Percentiles rank a stretch among this genome's conserved stretches.
These are phyloP conservation scores for Candida succiphila DNA, from an alignment of 805 yeast species.

Conservation along the genomic window DNA sequence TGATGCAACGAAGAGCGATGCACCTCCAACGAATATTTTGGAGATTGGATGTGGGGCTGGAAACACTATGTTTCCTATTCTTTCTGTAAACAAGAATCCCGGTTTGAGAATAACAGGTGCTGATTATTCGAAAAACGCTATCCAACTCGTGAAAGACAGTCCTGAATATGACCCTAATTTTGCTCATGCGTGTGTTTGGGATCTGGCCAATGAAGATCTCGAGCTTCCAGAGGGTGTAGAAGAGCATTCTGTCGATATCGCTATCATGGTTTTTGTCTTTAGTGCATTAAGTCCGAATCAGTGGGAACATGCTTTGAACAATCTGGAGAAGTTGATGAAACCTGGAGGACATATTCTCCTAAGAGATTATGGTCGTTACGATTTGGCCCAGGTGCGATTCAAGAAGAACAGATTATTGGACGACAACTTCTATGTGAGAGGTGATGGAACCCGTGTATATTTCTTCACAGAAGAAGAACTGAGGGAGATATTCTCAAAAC, in stretches of 20 bases:
- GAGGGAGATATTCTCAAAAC: constrained; percentile 54
- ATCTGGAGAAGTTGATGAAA: constrained; percentile 62
- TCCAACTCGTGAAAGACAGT: constrained; percentile 66
- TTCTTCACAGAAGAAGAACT: constrained; percentile 94
- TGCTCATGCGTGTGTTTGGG: constrained; percentile 92
- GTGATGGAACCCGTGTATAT: constrained; percentile 96
- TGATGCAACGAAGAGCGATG: constrained; percentile 62
- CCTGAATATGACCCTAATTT: constrained; percentile 47
- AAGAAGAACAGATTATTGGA: constrained; percentile 80
- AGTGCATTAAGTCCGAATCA: constrained; percentile 88
- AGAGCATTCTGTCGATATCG: constrained; percentile 75
- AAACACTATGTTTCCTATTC: constrained; percentile 86
- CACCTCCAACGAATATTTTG: constrained; percentile 63
- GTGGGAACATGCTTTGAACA: constrained; percentile 75
- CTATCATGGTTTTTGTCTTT: constrained; percentile 92
- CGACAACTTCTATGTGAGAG: constrained; percentile 91
- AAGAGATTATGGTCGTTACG: constrained; percentile 94
- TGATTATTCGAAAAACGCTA: constrained; percentile 85
- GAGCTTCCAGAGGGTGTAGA: constrained; percentile 77
- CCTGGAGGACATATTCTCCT: constrained; percentile 90
- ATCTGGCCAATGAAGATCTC: constrained; percentile 69
- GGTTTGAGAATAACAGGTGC: constrained; percentile 68
- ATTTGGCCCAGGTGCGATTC: constrained; percentile 89
- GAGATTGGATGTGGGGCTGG: constrained; percentile 99
- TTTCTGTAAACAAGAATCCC: constrained; percentile 76